Evolutionary conservation across 2,329 filamentous ascomycete species (phyloP), one percentile per base, ranked within the genome.

Genomic region (Colletotrichum australisinense): DNA sequence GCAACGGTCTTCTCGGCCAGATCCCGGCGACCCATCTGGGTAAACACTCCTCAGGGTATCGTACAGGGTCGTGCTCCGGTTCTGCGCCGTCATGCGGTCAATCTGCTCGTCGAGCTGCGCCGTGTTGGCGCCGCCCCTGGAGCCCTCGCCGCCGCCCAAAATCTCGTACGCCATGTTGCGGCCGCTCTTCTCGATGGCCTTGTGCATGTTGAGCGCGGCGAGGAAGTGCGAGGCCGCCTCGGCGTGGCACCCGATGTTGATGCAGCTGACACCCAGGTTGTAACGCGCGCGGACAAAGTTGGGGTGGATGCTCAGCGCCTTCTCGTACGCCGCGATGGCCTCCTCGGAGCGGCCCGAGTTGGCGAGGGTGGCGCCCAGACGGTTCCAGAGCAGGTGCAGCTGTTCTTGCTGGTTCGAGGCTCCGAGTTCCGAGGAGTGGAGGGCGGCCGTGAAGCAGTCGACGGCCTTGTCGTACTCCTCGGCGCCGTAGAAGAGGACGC

Each of bases 401-500:
- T 98, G 95, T 79, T 93, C 92, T 78, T 92, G 91, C 75, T 94
- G 92, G 84, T 98, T 98, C 73, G 92, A 93, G 9, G 91, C 91
- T 72, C 97, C 97, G 46, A 92, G 89, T 83, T 98, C 95, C 1
- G 94, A 95, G 28, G 92, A 94, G 72, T 94, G 94, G 28, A 99
- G 90, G 0, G 97, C 96, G 1, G 96, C 93, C 69, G 93, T 94
- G 89, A 99, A 99, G 87, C 97, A 99, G 86, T 99, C 97, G 49
- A 99, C 96, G 0, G 97, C 97, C 86, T 99, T 99, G 81, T 97
- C 94, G 86, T 98, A 98, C 81, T 98, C 96, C 84, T 99, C 97
- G 35, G 94, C 95, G 64, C 96, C 97, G 84, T 99, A 99, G 86
- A 99, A 98, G 19, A 99, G 90, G 5, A 99, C 97, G 46, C 97